Conservation (phyloP, 768 basidiomycete genomes). For the Suillus placidus region DNA sequence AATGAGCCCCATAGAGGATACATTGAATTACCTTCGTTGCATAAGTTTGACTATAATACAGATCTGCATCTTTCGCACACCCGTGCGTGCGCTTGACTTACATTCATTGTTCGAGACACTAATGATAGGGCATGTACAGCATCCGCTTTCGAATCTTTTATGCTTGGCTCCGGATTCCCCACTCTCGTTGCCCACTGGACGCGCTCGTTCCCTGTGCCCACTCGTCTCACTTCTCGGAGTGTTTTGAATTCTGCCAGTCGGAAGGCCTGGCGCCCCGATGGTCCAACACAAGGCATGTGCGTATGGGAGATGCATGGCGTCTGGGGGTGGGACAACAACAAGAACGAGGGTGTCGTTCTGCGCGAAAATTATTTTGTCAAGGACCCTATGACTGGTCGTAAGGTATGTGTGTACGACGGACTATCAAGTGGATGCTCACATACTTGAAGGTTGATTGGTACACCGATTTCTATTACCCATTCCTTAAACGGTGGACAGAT, state of each 20-base stretch:
- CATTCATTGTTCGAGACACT: background rate
- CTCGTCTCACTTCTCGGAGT: conserved; percentile 57
- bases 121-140: conserved; percentile 45
- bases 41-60: conserved; percentile 91
- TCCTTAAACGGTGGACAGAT: conserved; percentile 68
- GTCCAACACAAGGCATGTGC: conserved; percentile 73
- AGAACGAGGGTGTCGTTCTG: conserved; percentile 70
- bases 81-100: conserved; percentile 50
- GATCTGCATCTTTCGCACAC: conserved; percentile 85
- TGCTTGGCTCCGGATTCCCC: conserved; percentile 87
- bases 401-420: conserved; percentile 42
- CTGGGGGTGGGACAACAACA: conserved; percentile 82
- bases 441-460: conserved; percentile 77
- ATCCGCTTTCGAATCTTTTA: conserved; percentile 85
- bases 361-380: conserved; percentile 84
- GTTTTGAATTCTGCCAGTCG: conserved; percentile 61
- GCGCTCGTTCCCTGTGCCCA: conserved; percentile 89
- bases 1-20: conserved; percentile 97
- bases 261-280: conserved; percentile 73
- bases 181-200: conserved; percentile 79
- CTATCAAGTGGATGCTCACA: background rate
- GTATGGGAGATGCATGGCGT: conserved; percentile 93
- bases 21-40: conserved; percentile 77
- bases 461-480: conserved; percentile 80
- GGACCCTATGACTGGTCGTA: conserved; percentile 63